A percentile compares a stretch with the other conserved stretches of the same genome.
These are phyloP conservation scores for Dactylonectria estremocensis DNA, from an alignment of 2,329 filamentous ascomycete species.

Conservation along the genomic window DNA sequence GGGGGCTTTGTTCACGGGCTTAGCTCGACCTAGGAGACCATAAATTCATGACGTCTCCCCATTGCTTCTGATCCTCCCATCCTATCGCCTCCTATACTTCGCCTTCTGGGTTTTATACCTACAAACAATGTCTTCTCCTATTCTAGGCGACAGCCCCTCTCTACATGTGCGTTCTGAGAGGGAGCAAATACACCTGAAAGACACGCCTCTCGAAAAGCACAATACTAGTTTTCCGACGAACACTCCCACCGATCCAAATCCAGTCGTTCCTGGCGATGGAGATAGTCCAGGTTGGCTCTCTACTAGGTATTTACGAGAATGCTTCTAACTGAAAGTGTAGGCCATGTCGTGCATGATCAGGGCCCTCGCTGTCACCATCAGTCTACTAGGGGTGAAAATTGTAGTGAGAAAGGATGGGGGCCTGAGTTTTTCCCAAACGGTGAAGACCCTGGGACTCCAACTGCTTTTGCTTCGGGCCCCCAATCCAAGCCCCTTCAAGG, in stretches of 20 bases:
- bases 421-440: background rate
- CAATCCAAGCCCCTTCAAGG: background rate
- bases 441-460: background rate
- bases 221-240: background rate
- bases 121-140: slow-evolving; percentile 1
- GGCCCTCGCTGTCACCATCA: background rate
- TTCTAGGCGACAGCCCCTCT: background rate
- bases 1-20: background rate
- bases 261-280: background rate
- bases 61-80: background rate
- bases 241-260: background rate
- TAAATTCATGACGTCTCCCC: background rate
- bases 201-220: background rate
- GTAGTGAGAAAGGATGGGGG: background rate
- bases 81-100: background rate
- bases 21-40: background rate
- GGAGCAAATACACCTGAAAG: background rate
- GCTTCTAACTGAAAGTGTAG: background rate
- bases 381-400: background rate
- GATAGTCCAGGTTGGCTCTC: background rate
- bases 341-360: background rate
- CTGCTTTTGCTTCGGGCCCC: background rate
- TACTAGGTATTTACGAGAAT: background rate
- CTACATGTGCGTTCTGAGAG: background rate
- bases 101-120: background rate